Evolutionary conservation across 1,284 basidiomycete species (phyloP).

Genomic region (Ceratobasidium sp.): DNA sequence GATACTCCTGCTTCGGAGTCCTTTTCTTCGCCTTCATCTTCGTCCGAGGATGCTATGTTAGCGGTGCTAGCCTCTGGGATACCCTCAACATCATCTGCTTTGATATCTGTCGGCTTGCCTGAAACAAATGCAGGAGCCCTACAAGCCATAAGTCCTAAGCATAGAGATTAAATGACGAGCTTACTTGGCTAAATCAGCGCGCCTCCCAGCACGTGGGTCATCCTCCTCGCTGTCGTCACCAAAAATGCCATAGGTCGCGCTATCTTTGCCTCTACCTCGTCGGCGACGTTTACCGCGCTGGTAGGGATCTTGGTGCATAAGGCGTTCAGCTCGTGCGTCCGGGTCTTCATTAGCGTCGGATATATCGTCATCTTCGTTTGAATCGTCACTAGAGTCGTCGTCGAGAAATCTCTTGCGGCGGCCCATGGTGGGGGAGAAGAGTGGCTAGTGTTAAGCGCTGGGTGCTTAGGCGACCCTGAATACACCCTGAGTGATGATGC

Average conservation of each 20-base stretch:
- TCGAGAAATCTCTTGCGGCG: conserved; percentile 86
- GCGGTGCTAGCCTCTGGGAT: conserved; percentile 23
- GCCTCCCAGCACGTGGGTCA: conserved; percentile 59
- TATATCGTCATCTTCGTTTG: conserved; percentile 60
- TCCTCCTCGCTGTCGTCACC: conserved; percentile 74
- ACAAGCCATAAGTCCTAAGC: conserved; percentile 21
- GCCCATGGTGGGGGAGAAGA: conserved; percentile 68
- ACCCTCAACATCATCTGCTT: conserved; percentile 54
- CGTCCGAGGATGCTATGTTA: conserved; percentile 47
- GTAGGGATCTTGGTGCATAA: conserved; percentile 84
- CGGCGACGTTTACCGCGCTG: conserved; percentile 71
- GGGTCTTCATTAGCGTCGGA: conserved; percentile 60
- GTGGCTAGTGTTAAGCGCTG: conserved; percentile 29
- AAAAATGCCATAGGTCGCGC: conserved; percentile 87
- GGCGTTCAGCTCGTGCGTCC: conserved; percentile 80
- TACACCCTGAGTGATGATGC: conserved; percentile 34
- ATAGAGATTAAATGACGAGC: conserved; percentile 49
- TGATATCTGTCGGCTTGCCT: conserved; percentile 51
- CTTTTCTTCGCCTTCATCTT: conserved; percentile 54
- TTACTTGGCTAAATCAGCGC: conserved; percentile 75
- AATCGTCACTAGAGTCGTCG: conserved; percentile 70
- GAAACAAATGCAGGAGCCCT: conserved; percentile 75
- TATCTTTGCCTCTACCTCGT: conserved; percentile 74
- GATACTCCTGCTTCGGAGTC: conserved; percentile 54
- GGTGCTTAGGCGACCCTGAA: neutral